Evolutionary conservation across 768 basidiomycete species (phyloP), one percentile per base, ranked within the genome.

Genomic region (Xanthoconium purpureum): DNA sequence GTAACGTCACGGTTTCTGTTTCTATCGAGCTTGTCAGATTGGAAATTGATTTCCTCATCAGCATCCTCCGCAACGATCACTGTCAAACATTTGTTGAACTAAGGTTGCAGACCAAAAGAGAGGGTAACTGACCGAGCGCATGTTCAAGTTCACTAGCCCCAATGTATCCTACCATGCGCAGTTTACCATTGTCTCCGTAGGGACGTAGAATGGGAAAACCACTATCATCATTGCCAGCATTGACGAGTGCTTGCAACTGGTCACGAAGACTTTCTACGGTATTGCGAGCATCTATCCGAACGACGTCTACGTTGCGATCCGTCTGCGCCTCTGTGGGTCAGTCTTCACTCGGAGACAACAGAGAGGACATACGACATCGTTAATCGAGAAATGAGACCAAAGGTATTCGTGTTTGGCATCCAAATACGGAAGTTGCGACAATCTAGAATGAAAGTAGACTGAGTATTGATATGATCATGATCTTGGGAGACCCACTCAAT

Each of bases 131-230:
- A 93, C 90, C 82, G 5, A 99, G 75, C 6, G 92, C 94, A 71
- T 98, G 94, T 65, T 97, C 94, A 14, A 99, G 81, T 72, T 99
- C 97, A 64, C 88, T 95, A 30, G 85, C 83, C 0, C 94, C 93
- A 56, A 98, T 88, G 69, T 95, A 95, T 8, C 94, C 97, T 37
- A 91, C 80, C 78, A 97, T 80, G 38, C 91, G 80, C 63, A 79
- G 61, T 18, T 81, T 81, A 15, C 75, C 75, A 15, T 59, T 60
- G 15, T 76, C 72, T 8, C 54, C 60, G 51, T 79, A 84, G 35
- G 72, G 75, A 60, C 84, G 74, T 50, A 98, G 67, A 52, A 98
- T 88, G 0, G 96, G 95, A 72, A 98, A 94, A 5, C 95, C 95
- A 44, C 84, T 77, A 66, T 95, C 85, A 57, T 88, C 85, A 42